Evolutionary conservation across 2,329 filamentous ascomycete genomes (phyloP), one percentile per base, ranked within the genome.

Genomic region (Fusarium dlaminii): DNA sequence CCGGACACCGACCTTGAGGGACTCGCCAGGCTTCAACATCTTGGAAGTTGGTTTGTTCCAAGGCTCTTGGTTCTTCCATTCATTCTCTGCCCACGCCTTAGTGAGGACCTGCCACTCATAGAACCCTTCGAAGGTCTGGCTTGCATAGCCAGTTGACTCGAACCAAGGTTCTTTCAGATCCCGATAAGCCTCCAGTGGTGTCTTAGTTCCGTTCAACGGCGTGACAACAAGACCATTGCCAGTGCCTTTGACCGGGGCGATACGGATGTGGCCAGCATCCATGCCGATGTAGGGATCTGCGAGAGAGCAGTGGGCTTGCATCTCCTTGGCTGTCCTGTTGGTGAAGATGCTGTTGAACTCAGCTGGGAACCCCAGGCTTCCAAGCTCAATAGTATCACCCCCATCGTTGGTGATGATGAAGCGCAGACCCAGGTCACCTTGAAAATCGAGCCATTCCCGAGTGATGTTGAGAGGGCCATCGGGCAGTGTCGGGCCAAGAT

Each of bases 261-360:
- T 86, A 30, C 88, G 86, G 43, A 90, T 83, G 63, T 89, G 88
- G 0, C 89, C 89, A 0, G 87, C 89, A 58, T 90, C 82, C 66
- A 90, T 82, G 5, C 89, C 89, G n/a, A 91, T 86, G 61, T 90
- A 90, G 0, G 89, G 89, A 63, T 91, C 89, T 0, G 87, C 84
- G 7, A 91, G 82, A 1, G 87, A 87, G 76, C 89, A 91, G 32
- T 84, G 82, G 0, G 81, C 79, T 60, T 86, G 84, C 12, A 86
- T 89, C 12, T 88, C 84, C 6, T 81, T 80, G 0, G 88, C 84
- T 3, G 81, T 79, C 14, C 88, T 84, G 49, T 83, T 82, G 18
- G 85, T 89, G 75, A 91, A 91, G 73, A 91, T 90, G 78, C 87
- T 91, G 80, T 91, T 91, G 81, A 90, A 89, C 76, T 90, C 88